Conservation (phyloP, 2,329 filamentous ascomycete species). For the Calonectria pseudoturangicola region DNA sequence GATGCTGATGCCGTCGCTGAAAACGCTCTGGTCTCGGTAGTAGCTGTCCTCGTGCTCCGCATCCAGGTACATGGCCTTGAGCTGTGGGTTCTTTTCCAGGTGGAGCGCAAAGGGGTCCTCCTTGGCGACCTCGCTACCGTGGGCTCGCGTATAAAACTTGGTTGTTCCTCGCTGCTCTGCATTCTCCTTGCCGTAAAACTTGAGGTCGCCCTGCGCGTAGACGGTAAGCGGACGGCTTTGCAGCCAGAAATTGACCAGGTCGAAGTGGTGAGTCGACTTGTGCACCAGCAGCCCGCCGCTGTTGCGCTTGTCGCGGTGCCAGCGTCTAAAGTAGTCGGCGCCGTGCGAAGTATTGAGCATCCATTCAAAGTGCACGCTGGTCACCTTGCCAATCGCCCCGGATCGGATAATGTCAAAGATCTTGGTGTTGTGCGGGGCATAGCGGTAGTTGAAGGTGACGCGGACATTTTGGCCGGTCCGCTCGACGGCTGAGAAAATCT, state of each 20-base stretch:
- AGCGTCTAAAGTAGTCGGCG: constrained; percentile 78
- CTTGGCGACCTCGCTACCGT: constrained; percentile 70
- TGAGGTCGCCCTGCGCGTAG: constrained; percentile 74
- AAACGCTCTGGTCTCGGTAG: constrained; percentile 77
- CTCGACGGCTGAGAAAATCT: constrained; percentile 64
- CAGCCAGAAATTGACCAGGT: constrained; percentile 79
- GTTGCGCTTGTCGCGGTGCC: constrained; percentile 77
- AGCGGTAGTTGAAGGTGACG: constrained; percentile 79
- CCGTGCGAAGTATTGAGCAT: constrained; percentile 77
- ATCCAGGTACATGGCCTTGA: constrained; percentile 76
- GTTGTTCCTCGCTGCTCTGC: constrained; percentile 73
- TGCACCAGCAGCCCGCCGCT: constrained; percentile 76
- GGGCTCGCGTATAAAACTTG: constrained; percentile 70
- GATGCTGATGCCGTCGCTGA: constrained; percentile 78
- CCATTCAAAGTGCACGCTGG: constrained; percentile 78
- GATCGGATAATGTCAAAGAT: constrained; percentile 72
- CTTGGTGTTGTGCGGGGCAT: constrained; percentile 79
- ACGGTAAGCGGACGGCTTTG: constrained; percentile 72
- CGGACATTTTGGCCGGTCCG: constrained; percentile 66
- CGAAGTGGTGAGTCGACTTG: constrained; percentile 79
- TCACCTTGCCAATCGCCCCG: constrained; percentile 74
- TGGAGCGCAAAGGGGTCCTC: constrained; percentile 76
- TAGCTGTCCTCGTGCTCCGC: constrained; percentile 79
- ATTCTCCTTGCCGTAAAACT: constrained; percentile 78
- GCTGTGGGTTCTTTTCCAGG: constrained; percentile 65